These are phyloP conservation scores for Sclerotinia glacialis DNA, from an alignment of 2,329 filamentous ascomycete species.

Conservation along the genomic window DNA sequence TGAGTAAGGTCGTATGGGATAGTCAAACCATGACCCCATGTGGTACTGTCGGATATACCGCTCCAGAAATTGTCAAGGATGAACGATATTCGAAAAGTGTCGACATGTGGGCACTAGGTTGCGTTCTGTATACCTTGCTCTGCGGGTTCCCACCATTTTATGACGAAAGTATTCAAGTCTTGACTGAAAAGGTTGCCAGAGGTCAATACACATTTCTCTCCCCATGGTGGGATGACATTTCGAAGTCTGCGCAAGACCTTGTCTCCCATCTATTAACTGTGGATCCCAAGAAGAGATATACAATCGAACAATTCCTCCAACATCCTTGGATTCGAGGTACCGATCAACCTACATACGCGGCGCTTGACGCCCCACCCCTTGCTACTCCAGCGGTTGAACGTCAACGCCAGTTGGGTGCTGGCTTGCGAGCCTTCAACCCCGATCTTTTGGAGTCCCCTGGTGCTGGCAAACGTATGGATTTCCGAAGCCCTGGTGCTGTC, in stretches of 20 bases:
- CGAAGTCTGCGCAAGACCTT: constrained; percentile 87
- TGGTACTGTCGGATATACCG: constrained; percentile 95
- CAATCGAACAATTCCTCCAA: constrained; percentile 86
- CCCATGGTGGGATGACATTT: constrained; percentile 99
- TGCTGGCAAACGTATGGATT: constrained; percentile 73
- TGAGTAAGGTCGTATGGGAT: constrained; percentile 98
- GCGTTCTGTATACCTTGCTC: constrained; percentile 92
- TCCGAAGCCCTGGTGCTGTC: constrained; percentile 90
- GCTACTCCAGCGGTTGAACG: constrained; percentile 58
- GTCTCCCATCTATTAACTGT: constrained; percentile 92
- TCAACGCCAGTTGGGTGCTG: constrained; percentile 30
- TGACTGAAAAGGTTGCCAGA: constrained; percentile 95
- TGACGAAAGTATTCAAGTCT: constrained; percentile 93
- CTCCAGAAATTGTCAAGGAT: constrained; percentile 97
- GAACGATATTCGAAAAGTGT: constrained; percentile 98
- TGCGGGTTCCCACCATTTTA: constrained; percentile 99
- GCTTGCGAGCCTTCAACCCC: constrained; percentile 55
- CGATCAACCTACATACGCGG: constrained; percentile 64
- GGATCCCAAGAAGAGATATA: constrained; percentile 91
- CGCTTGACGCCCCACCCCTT: constrained; percentile 67
- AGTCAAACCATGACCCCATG: constrained; percentile 99
- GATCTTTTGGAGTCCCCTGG: constrained; percentile 55
- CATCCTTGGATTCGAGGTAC: constrained; percentile 88
- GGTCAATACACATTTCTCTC: constrained; percentile 97
- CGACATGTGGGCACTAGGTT: constrained; percentile 98